Percentiles rank a stretch among this genome's conserved stretches.
Evolutionary conservation across 169 alveolate species (phyloP).

Genomic region (Plasmodium cynomolgi): DNA sequence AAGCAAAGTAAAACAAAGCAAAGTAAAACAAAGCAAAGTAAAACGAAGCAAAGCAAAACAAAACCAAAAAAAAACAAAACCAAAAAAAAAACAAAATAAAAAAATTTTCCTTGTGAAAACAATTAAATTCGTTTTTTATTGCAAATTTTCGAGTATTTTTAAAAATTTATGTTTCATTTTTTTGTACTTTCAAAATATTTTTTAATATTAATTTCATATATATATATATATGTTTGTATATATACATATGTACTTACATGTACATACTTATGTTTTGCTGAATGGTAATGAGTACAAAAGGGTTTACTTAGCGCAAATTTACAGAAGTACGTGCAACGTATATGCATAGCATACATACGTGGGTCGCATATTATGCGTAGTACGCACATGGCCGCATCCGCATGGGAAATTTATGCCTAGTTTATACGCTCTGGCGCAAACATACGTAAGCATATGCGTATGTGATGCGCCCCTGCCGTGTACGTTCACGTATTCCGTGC

Average conservation of each 20-base stretch:
- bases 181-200: slow-evolving; percentile 3
- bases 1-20: background rate
- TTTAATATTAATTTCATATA: background rate
- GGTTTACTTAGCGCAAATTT: background rate
- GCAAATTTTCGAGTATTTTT: background rate
- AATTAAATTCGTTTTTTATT: slow-evolving; percentile 20
- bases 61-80: background rate
- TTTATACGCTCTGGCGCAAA: background rate
- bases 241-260: background rate
- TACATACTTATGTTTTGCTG: background rate
- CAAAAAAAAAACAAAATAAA: background rate
- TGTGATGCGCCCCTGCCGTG: background rate
- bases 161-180: slow-evolving; percentile 12
- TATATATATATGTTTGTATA: background rate
- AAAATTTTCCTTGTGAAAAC: background rate
- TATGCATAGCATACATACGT: background rate
- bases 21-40: background rate
- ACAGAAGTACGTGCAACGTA: background rate
- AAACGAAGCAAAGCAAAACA: background rate
- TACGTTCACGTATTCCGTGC: background rate
- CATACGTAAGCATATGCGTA: background rate
- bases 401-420: background rate
- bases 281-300: background rate
- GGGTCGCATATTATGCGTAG: background rate
- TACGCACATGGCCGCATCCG: background rate